phyloP scores from a whole-genome alignment of 2,329 filamentous ascomycete species.

The Botryotinia globosa region DNA sequence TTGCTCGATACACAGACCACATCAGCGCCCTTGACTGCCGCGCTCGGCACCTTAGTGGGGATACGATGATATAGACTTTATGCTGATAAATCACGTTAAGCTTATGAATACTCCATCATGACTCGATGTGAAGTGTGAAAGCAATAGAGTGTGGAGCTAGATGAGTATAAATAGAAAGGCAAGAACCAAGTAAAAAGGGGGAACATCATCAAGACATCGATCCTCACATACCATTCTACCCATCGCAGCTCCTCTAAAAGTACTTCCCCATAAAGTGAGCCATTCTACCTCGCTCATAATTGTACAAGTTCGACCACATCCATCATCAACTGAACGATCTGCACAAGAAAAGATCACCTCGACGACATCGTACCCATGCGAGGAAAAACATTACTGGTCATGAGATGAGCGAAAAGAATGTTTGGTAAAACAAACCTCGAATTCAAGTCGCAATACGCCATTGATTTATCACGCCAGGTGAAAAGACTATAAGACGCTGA shows the following conservation, averaged over 20 bases:
- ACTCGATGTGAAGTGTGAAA: background rate
- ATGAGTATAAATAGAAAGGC: background rate
- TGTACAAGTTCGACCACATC: constrained; percentile 23
- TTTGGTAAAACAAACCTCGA: constrained; percentile 64
- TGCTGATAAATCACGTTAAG: too few relatives aligned
- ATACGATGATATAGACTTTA: too few relatives aligned
- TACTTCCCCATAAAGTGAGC: constrained; percentile 60
- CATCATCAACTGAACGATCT: constrained; percentile 23
- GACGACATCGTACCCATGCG: constrained; percentile 54
- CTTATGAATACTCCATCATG: background rate
- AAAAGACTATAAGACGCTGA: too few relatives aligned
- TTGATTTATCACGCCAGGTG: too few relatives aligned
- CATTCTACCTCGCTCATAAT: constrained; percentile 50
- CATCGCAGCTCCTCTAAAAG: constrained; percentile 58
- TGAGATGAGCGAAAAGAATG: constrained; percentile 64
- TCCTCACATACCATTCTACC: constrained; percentile 48
- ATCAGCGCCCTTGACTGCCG: too few relatives aligned
- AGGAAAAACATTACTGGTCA: constrained; percentile 69
- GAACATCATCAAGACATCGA: constrained; percentile 51
- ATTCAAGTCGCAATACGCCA: too few relatives aligned
- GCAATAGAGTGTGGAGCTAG: background rate
- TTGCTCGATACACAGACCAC: too few relatives aligned
- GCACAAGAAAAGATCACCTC: constrained; percentile 48
- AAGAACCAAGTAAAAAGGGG: background rate
- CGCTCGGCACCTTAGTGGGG: too few relatives aligned